Conservation (phyloP, 768 basidiomycete genomes). For the Suillus alpinus region DNA sequence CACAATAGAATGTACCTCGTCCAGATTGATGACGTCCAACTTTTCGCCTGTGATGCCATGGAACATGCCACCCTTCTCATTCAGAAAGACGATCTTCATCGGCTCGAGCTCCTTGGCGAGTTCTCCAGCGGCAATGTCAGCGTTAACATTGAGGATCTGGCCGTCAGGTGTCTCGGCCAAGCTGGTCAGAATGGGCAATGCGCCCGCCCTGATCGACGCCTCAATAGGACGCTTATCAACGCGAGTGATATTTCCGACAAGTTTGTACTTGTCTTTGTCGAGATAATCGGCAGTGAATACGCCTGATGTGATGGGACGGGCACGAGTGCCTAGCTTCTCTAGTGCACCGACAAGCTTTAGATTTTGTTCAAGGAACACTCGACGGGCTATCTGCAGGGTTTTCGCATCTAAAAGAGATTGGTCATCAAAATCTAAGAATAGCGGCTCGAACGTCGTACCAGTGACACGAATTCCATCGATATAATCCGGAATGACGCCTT, state of each 20-base stretch:
- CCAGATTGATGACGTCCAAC: slow-evolving; percentile 92
- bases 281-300: slow-evolving; percentile 98
- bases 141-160: slow-evolving; percentile 99
- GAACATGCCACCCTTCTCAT: slow-evolving; percentile 97
- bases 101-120: slow-evolving; percentile 97
- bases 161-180: slow-evolving; percentile 93
- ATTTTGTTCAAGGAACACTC: slow-evolving; percentile 97
- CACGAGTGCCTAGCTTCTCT: slow-evolving; percentile 93
- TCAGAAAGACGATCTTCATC: slow-evolving; percentile 96
- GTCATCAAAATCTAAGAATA: background rate
- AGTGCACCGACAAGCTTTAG: slow-evolving; percentile 90
- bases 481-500: slow-evolving; percentile 94
- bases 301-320: slow-evolving; percentile 95
- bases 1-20: slow-evolving; percentile 59
- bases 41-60: slow-evolving; percentile 98
- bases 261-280: slow-evolving; percentile 90
- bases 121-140: slow-evolving; percentile 97
- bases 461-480: slow-evolving; percentile 98
- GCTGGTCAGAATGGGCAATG: slow-evolving; percentile 92
- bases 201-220: slow-evolving; percentile 93
- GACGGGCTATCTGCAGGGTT: slow-evolving; percentile 90
- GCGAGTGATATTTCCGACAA: slow-evolving; percentile 92
- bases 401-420: slow-evolving; percentile 64
- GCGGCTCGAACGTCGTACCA: slow-evolving; percentile 44
- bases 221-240: slow-evolving; percentile 97